Evolutionary conservation across 2,329 filamentous ascomycete genomes (phyloP).

Genomic region (Hymenoscyphus fraxineus): DNA sequence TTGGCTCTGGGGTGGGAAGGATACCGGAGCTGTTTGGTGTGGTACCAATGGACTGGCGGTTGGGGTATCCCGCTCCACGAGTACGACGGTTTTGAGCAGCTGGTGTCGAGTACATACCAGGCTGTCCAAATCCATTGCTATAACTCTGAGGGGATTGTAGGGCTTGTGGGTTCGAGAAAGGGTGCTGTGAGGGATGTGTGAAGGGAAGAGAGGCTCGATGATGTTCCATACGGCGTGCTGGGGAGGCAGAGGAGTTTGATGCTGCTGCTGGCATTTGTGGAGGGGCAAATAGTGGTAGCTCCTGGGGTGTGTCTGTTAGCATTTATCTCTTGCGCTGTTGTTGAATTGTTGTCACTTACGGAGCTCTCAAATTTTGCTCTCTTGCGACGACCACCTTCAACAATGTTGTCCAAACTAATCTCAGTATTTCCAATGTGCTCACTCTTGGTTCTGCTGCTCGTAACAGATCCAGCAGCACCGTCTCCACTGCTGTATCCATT

Average conservation of each 20-base stretch:
- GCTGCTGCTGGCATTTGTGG: conserved; percentile 88
- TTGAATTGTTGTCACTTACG: conserved; percentile 56
- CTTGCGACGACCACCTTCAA: conserved; percentile 93
- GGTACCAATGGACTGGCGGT: conserved; percentile 38
- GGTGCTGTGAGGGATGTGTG: conserved; percentile 70
- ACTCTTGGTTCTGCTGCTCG: conserved; percentile 70
- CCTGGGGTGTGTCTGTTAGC: conserved; percentile 50
- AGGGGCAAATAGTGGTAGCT: conserved; percentile 91
- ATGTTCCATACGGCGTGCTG: conserved; percentile 74
- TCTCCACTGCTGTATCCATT: conserved; percentile 87
- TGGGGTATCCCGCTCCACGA: conserved; percentile 56
- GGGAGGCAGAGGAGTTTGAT: conserved; percentile 97
- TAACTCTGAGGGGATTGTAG: conserved; percentile 84
- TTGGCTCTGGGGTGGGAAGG: conserved; percentile 93
- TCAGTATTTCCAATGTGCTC: conserved; percentile 92
- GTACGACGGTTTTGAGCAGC: conserved; percentile 62
- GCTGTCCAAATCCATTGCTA: conserved; percentile 50
- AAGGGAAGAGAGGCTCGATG: conserved; percentile 72
- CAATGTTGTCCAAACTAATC: conserved; percentile 96
- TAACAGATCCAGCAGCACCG: conserved; percentile 70
- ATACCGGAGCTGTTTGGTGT: conserved; percentile 53
- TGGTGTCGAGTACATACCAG: conserved; percentile 60
- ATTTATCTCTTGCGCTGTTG: neutral
- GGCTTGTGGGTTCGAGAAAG: conserved; percentile 72
- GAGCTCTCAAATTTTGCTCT: conserved; percentile 94